These are phyloP conservation scores for Phaeosphaeriaceae sp. DNA, from an alignment of 2,329 filamentous ascomycete species.

Conservation along the genomic window DNA sequence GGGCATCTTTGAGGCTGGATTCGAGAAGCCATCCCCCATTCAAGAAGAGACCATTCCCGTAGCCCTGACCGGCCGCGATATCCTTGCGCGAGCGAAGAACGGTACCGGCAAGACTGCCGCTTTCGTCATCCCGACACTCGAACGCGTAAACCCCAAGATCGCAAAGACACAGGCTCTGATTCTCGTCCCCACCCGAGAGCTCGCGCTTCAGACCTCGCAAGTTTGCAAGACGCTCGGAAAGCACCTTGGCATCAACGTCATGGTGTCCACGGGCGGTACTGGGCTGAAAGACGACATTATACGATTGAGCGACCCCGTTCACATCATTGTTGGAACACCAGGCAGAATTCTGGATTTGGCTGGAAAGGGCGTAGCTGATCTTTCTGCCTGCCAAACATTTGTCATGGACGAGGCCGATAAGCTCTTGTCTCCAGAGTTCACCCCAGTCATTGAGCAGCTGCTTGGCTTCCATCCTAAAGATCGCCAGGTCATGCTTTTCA, in stretches of 20 bases:
- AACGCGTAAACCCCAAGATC: slow-evolving; percentile 96
- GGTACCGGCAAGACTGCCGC: slow-evolving; percentile 98
- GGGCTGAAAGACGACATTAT: slow-evolving; percentile 96
- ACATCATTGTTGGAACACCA: slow-evolving; percentile 96
- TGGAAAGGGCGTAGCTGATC: slow-evolving; percentile 93
- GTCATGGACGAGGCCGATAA: slow-evolving; percentile 99
- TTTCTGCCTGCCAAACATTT: slow-evolving; percentile 96
- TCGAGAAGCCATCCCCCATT: slow-evolving; percentile 97
- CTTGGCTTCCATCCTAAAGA: slow-evolving; percentile 96
- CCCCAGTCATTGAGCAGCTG: slow-evolving; percentile 94
- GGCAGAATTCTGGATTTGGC: slow-evolving; percentile 95
- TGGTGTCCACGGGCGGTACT: slow-evolving; percentile 98
- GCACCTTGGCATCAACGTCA: slow-evolving; percentile 95
- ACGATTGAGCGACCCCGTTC: slow-evolving; percentile 89
- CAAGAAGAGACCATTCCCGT: slow-evolving; percentile 99
- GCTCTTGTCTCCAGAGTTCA: slow-evolving; percentile 94
- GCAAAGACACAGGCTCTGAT: slow-evolving; percentile 97
- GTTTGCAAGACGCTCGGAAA: slow-evolving; percentile 99
- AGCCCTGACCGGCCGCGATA: slow-evolving; percentile 91
- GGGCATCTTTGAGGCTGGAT: slow-evolving; percentile 99
- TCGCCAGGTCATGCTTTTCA: slow-evolving; percentile 99
- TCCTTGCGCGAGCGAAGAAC: slow-evolving; percentile 96
- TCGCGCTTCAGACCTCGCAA: slow-evolving; percentile 97
- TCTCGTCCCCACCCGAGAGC: slow-evolving; percentile 93
- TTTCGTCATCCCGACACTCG: slow-evolving; percentile 93